Evolutionary conservation across 495 filamentous ascomycete species (phyloP), one percentile per base, ranked within the genome.

Genomic region (Neurospora discreta): DNA sequence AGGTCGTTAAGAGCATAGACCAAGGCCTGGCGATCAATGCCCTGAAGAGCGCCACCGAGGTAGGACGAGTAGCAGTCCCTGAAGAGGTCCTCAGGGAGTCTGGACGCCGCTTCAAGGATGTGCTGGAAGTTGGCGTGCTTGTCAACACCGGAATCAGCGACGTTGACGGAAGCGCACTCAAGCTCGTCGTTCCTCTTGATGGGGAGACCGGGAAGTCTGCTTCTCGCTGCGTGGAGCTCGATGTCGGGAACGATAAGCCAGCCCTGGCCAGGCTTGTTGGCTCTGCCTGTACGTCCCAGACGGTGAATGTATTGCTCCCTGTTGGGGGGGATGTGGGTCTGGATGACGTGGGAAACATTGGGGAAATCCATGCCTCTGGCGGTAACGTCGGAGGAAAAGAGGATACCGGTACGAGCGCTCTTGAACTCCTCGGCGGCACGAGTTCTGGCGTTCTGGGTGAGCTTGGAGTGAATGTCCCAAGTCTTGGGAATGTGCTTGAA

Each of bases 301-400:
- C 95, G 89, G 80, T 98, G 94, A 74, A 97, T 92, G 80, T 98
- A 98, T 71, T 90, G 86, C 71, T 97, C 95, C 18, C 88, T 83
- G 73, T 87, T 86, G 8, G 85, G 81, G 5, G 94, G 93, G 16
- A 90, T 76, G 68, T 93, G 92, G 70, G 95, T 79, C 78, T 98
- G 94, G 77, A 98, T 89, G 73, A 98, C 94, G 74, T 97, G 88
- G 60, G 93, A 90, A 69, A 98, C 95, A 74, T 93, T 90, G 70
- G 95, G 94, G 83, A 98, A 98, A 79, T 98, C 95, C 93, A 98
- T 95, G 76, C 95, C 95, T 78, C 95, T 90, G 16, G 95, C 93
- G 1, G 95, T 95, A 36, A 99, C 95, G 80, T 99, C 95, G 5
- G 93, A 94, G 1, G 94, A 94, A 79, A 98, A 87, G 36, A 99